Evolutionary conservation across 352 stramenopile genomes (phyloP).

Genomic region (Phytophthora colocasiae): DNA sequence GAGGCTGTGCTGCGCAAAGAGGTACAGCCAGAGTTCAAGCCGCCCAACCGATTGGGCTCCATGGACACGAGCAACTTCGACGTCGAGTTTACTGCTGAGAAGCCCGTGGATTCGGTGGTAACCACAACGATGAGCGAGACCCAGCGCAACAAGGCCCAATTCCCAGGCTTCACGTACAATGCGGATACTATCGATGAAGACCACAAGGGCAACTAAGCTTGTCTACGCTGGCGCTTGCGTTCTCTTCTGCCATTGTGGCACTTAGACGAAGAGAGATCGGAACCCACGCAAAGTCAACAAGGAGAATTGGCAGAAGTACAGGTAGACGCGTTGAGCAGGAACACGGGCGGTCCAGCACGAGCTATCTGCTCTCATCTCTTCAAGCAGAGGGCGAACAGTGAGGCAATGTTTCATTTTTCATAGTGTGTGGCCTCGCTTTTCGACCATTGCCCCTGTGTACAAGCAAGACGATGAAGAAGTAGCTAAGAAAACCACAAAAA

Average conservation of each 20-base stretch:
- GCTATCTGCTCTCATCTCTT: constrained; percentile 20
- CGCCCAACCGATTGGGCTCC: constrained; percentile 85
- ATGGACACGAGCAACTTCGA: constrained; percentile 96
- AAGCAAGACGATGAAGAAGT: constrained; percentile 38
- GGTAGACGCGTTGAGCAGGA: constrained; percentile 29
- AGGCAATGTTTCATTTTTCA: constrained; percentile 43
- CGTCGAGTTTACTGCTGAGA: constrained; percentile 94
- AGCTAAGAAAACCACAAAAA: constrained; percentile 44
- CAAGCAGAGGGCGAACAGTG: constrained; percentile 21
- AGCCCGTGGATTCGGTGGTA: constrained; percentile 91
- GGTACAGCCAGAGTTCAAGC: constrained; percentile 92
- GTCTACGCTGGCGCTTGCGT: constrained; percentile 15
- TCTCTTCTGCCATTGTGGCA: constrained; percentile 31
- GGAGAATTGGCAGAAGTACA: constrained; percentile 20
- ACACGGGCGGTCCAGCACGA: constrained; percentile 4
- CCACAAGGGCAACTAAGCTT: constrained; percentile 80
- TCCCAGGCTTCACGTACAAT: constrained; percentile 92
- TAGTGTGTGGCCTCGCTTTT: constrained; percentile 35
- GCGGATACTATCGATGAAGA: constrained; percentile 88
- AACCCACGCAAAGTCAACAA: constrained; percentile 34
- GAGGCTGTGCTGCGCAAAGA: constrained; percentile 90
- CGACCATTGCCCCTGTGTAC: constrained; percentile 29
- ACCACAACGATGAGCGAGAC: constrained; percentile 92
- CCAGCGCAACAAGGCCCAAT: constrained; percentile 91
- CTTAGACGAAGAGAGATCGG: constrained; percentile 44